Evolutionary conservation across 805 yeast species (phyloP), one percentile per base, ranked within the genome.

Genomic region (Cyberlindnera nakhonratchasimensis): DNA sequence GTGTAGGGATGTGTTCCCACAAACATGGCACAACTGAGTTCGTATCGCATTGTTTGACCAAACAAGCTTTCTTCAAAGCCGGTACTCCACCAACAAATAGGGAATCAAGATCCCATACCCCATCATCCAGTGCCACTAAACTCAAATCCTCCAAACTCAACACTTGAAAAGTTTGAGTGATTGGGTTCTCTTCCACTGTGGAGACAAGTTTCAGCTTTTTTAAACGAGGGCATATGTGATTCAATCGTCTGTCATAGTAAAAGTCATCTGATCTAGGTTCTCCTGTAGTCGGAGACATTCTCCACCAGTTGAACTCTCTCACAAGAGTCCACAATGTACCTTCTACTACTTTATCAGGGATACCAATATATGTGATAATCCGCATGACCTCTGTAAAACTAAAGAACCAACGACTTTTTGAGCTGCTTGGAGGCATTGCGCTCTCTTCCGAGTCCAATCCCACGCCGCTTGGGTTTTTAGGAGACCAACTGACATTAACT

Each of bases 261-360:
- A 24, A 8, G 12, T 17, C 21, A n/a, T 34, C 37, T 6, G 37
- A 6, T 34, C 37, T 34, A 20, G n/a, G 26, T 5, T 23, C 21
- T 16, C 37, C 37, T 4, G 13, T 14, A 7, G 21, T 34, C 7
- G 37, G 37, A 20, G 23, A 21, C 37, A 34, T 23, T 34, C 37
- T 22, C 21, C 26, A 17, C 37, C 37, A 34, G 7, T 11, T 24
- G 29, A 34, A 24, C 29, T n/a, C 20, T 13, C n/a, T 23, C 7
- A 10, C 28, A n/a, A 16, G 7, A 12, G 21, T 14, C 37, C 37
- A 34, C 6, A 10, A 8, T 8, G 37, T 14, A 5, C 19, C 22
- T 17, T 23, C 37, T 7, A 34, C 37, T 5, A 34, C 29, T 8
- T 34, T 23, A 21, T 34, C 37, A 4, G 37, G 37, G 21, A 34